Conservation (phyloP, 768 basidiomycete species). For the Mycena venus region DNA sequence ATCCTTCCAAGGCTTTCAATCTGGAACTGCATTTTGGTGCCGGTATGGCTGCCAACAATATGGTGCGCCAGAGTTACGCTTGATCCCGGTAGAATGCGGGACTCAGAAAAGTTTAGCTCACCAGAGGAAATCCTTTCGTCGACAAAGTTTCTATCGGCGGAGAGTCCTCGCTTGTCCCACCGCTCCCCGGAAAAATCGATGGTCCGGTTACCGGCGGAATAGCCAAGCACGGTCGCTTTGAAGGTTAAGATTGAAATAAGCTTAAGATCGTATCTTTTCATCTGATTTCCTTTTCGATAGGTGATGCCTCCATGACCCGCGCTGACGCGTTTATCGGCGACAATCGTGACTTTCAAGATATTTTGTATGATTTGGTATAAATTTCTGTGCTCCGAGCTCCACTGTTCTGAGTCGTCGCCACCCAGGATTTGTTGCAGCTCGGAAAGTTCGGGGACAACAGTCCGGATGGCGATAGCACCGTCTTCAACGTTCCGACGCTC, state of each 20-base stretch:
- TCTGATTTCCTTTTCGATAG: background rate
- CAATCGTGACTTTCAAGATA: constrained; percentile 28
- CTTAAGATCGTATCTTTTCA: background rate
- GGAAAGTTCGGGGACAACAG: constrained; percentile 27
- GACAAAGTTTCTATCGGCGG: constrained; percentile 33
- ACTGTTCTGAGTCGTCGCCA: background rate
- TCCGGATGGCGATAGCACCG: constrained; percentile 26
- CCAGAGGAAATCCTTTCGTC: constrained; percentile 30
- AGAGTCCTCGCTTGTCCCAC: constrained; percentile 21
- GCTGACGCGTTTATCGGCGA: constrained; percentile 31
- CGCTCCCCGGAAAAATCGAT: constrained; percentile 19
- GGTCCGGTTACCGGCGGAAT: constrained; percentile 27
- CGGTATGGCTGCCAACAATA: constrained; percentile 28
- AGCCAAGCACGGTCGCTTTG: constrained; percentile 30
- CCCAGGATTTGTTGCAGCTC: constrained; percentile 25
- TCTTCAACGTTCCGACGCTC: constrained; percentile 27
- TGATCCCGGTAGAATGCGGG: background rate
- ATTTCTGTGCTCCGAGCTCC: background rate
- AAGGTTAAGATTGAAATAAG: constrained; percentile 2
- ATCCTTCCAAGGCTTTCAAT: constrained; percentile 25
- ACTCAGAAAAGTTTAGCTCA: constrained; percentile 12
- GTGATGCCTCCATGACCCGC: constrained; percentile 27
- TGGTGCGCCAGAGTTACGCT: constrained; percentile 11
- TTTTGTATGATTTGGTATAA: constrained; percentile 19
- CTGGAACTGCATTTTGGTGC: constrained; percentile 16